Base-by-base conservation (phyloP, 345 rosid genomes). In the Linum lewisii region DNA sequence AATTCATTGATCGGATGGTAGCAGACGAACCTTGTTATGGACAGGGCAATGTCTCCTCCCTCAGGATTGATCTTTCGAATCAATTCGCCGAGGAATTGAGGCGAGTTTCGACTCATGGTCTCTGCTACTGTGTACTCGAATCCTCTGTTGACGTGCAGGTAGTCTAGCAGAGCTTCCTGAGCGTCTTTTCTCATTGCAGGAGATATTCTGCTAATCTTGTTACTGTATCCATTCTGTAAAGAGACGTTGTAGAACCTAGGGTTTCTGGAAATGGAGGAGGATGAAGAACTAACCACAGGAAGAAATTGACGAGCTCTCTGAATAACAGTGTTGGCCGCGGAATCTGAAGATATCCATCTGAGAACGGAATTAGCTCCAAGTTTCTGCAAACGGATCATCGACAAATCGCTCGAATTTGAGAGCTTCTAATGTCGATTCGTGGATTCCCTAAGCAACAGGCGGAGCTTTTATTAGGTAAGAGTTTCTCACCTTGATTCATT, bases 1-100 rank as follows among this genome's bases (percentile, higher is more conserved):
- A 85, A 88, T 73, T 91, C 98, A 59, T 88, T 91, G 63, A 88
- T 81, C 38, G 96, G 96, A 54, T 83, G 81, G 57, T 81, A 88
- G 37, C 81, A 78, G 60, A 91, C 58, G 69, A 69, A 81, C 68
- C 82, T 86, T 1, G 75, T 19, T 36, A 86, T 29, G 0, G 82
- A 67, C 11, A 23, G 20, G 8, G 71, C 70, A 37, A 77, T 53
- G 70, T 82, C 81, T 20, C 38, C 72, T 47, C 60, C 75, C 47
- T n/a, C n/a, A n/a, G 22, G 32, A 26, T 64, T 68, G 24, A 78
- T 67, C 54, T 74, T 82, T 25, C 73, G 38, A 45, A 91, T 24
- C 1, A 88, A 63, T 56, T 63, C 55, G 26, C 51, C 63, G 3
- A 86, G 57, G 65, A 74, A 91, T 42, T 63, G 21, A 29, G 92